Evolutionary conservation across 257 asterid species (phyloP).

Genomic region (Penstemon davidsonii): DNA sequence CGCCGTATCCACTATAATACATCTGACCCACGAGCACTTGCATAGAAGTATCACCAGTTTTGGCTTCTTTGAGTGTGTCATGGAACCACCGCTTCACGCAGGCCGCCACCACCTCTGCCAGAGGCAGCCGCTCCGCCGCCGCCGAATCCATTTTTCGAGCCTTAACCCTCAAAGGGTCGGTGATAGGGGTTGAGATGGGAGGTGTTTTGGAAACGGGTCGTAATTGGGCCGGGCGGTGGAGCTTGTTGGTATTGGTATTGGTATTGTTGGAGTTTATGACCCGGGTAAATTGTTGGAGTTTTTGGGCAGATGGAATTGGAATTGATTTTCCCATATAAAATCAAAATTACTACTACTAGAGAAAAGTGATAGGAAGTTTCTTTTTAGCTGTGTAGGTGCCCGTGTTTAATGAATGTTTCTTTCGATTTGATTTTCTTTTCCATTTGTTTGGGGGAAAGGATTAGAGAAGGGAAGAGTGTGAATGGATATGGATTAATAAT

Average conservation of each 20-base stretch:
- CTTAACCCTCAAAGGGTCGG: constrained; percentile 12
- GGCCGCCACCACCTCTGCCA: constrained; percentile 83
- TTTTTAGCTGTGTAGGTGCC: too few species aligned
- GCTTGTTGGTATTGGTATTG: constrained; percentile 22
- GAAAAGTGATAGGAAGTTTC: background rate
- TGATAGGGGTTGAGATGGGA: constrained; percentile 12
- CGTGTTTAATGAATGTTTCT: too few species aligned
- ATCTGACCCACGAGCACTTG: constrained; percentile 98
- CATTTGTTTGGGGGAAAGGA: too few species aligned
- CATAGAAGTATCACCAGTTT: constrained; percentile 75
- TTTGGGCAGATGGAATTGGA: constrained; percentile 41
- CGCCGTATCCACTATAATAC: constrained; percentile 89
- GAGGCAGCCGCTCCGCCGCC: constrained; percentile 60
- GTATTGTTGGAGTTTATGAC: constrained; percentile 49
- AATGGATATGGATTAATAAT: too few species aligned
- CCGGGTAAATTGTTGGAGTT: constrained; percentile 56
- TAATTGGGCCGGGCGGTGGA: background rate
- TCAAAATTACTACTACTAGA: background rate
- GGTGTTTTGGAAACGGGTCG: constrained; percentile 16
- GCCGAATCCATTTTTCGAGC: constrained; percentile 52
- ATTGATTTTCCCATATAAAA: constrained; percentile 72
- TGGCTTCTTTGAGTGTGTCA: constrained; percentile 89
- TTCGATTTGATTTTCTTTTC: too few species aligned
- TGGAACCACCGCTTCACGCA: constrained; percentile 91
- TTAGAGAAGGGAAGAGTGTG: too few species aligned